phyloP scores from a whole-genome alignment of 805 yeast species.

The Saccharomyces paradoxus region DNA sequence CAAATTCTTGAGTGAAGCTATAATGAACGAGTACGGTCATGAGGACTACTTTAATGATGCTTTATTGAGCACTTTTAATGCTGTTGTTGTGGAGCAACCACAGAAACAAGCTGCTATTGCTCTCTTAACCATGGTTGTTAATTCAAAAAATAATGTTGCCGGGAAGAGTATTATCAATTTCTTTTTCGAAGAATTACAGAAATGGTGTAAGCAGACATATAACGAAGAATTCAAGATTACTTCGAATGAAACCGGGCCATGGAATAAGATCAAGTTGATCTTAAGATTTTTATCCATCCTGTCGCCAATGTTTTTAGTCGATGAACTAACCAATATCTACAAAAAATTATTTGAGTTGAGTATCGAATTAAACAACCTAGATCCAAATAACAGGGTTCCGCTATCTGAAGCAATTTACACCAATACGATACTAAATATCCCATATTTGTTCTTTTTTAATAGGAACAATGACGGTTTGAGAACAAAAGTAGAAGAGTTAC shows the following conservation, averaged over 20 bases:
- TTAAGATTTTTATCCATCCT: conserved; percentile 63
- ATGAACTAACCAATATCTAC: conserved; percentile 41
- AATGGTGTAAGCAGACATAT: conserved; percentile 36
- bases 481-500: conserved; percentile 35
- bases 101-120: conserved; percentile 74
- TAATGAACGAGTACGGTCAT: conserved; percentile 55
- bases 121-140: conserved; percentile 56
- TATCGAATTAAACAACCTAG: conserved; percentile 43
- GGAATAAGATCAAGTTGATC: conserved; percentile 63
- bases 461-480: conserved; percentile 24
- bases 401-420: conserved; percentile 63
- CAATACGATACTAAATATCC: conserved; percentile 53
- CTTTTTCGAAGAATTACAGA: conserved; percentile 57
- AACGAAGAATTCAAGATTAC: conserved; percentile 21
- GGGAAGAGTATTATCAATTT: conserved; percentile 64
- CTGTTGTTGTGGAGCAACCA: conserved; percentile 80
- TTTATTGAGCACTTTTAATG: conserved; percentile 54
- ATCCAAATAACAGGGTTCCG: conserved; percentile 38
- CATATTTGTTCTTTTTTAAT: conserved; percentile 49
- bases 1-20: conserved; percentile 59
- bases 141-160: conserved; percentile 52
- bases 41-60: conserved; percentile 53
- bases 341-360: conserved; percentile 48
- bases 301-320: conserved; percentile 50
- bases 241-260: conserved; percentile 44